Evolutionary conservation across 2,329 filamentous ascomycete genomes (phyloP).

Genomic region (Tolypocladium guangdongense): DNA sequence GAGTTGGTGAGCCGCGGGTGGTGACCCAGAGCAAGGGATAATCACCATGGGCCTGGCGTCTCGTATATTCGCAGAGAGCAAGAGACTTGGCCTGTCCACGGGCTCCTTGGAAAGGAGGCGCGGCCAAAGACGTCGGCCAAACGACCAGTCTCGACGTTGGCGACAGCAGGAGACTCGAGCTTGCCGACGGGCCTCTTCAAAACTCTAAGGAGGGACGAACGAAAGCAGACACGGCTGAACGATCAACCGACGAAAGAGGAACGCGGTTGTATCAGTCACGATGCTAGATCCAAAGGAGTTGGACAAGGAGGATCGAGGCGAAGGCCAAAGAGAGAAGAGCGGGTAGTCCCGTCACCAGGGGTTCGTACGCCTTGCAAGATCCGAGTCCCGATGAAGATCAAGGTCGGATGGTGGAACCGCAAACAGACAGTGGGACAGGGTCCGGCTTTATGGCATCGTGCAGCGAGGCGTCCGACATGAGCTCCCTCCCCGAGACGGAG

Average conservation of each 20-base stretch:
- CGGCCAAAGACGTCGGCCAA: too few relatives aligned
- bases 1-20: not conserved
- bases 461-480: not conserved
- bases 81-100: not conserved
- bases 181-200: too few relatives aligned
- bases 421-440: not conserved
- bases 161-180: not conserved
- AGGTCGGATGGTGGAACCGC: not conserved
- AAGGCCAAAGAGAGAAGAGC: not conserved
- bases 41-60: not conserved
- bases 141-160: too few relatives aligned
- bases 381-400: not conserved
- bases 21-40: not conserved
- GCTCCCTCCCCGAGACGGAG: not conserved
- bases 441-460: not conserved
- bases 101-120: too few relatives aligned
- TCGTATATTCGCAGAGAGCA: not conserved
- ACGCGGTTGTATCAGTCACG: not conserved
- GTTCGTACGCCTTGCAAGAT: not conserved
- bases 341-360: not conserved
- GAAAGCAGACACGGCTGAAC: not conserved
- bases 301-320: not conserved
- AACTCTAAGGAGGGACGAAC: too few relatives aligned
- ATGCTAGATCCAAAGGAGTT: not conserved
- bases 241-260: not conserved